phyloP scores from a whole-genome alignment of 2,329 filamentous ascomycete genomes.

The Penicillium sp. region DNA sequence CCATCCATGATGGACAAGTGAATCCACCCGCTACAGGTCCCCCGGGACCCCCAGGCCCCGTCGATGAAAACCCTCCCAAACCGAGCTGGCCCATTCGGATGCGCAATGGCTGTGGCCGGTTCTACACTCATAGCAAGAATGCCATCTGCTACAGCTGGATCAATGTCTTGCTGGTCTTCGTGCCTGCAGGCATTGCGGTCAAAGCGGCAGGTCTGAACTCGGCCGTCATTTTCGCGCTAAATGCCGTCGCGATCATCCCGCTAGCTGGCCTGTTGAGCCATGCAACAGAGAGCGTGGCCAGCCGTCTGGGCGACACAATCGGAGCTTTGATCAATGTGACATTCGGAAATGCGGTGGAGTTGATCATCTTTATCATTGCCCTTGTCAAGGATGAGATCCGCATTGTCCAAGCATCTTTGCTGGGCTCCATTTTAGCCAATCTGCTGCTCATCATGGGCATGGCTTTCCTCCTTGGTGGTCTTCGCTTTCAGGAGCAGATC shows the following conservation, averaged over 20 bases:
- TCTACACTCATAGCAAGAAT: constrained; percentile 31
- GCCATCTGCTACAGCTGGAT: constrained; percentile 39
- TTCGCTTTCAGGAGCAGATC: constrained; percentile 85
- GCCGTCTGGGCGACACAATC: constrained; percentile 64
- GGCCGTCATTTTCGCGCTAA: constrained; percentile 64
- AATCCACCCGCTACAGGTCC: constrained; percentile 16
- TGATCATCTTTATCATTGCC: constrained; percentile 74
- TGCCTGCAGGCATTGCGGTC: constrained; percentile 38
- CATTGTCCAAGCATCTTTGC: constrained; percentile 82
- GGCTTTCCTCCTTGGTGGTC: constrained; percentile 79
- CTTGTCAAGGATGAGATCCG: constrained; percentile 76
- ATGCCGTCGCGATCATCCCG: constrained; percentile 69
- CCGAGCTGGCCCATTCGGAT: constrained; percentile 24
- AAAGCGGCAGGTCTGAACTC: constrained; percentile 45
- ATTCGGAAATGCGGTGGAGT: constrained; percentile 71
- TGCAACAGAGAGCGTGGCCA: constrained; percentile 69
- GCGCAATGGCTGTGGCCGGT: constrained; percentile 30
- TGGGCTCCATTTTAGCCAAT: constrained; percentile 86
- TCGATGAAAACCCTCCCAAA: constrained; percentile 18
- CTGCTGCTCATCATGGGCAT: constrained; percentile 84
- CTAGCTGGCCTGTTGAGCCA: constrained; percentile 65
- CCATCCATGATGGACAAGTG: constrained; percentile 28
- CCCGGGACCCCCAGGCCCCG: constrained; percentile 15
- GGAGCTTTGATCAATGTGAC: constrained; percentile 70
- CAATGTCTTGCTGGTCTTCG: constrained; percentile 41